Base-by-base conservation (phyloP, 768 basidiomycete species). In the Pleurotus salmoneostramineus region DNA sequence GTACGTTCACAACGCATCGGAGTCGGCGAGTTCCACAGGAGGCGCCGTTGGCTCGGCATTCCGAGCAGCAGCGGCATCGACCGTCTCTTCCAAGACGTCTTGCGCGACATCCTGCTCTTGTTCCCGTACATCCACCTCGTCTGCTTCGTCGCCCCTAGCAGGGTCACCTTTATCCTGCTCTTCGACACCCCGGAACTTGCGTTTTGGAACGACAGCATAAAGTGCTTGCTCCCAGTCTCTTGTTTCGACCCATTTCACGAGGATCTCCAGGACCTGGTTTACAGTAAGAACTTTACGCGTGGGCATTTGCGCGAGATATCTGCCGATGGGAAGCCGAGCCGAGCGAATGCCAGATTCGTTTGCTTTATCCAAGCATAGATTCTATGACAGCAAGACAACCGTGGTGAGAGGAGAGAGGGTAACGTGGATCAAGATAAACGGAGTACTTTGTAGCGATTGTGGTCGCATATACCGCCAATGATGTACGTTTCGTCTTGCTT, bases 261-360 rank as follows among this genome's bases (percentile, higher is more conserved):
- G 77, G 62, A 98, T 97, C 70, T 96, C 93, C 67, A 95, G 91
- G 31, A 90, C 89, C 73, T 98, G 97, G 71, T 99, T 98, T 56
- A 99, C 95, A 1, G 97, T 99, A 61, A 99, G 78, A 34, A 99
- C 94, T 66, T 98, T 98, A 60, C 97, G 86, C 7, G 95, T 95
- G 34, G 88, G 81, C 58, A 99, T 77, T 49, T 88, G 82, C 45
- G 88, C 80, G 36, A 98, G 76, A 69, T 92, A 97, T 56, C 86
- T 88, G n/a, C 94, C 92, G 56, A 99, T 98, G 3, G 97, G 97
- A 56, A 99, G 83, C 50, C 91, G 87, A 3, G 95, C 97, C 42
- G 93, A 89, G 44, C 87, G 83, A 56, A 98, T 81, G 4, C 82
- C 83, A 37, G 89, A 82, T 50, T 76, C 75, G 40, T 82, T 77